Conservation (phyloP, 495 filamentous ascomycete species). For the Penicillium paxilli region DNA sequence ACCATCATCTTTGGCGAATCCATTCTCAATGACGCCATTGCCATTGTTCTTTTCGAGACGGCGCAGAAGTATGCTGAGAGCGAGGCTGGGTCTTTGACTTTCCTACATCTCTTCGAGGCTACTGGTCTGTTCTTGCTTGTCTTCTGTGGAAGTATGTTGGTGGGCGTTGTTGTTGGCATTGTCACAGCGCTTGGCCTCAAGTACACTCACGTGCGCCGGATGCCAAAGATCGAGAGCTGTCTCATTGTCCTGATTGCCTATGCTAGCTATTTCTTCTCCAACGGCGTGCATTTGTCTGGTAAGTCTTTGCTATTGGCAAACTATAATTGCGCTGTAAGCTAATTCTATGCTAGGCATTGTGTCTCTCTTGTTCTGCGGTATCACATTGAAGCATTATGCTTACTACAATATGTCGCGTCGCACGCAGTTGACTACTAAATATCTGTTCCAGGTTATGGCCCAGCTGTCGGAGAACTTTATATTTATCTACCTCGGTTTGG, state of each 20-base stretch:
- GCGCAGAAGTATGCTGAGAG: conserved; percentile 82
- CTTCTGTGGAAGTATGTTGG: conserved; percentile 91
- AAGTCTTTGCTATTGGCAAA: conserved; percentile 26
- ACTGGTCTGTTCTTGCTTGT: conserved; percentile 92
- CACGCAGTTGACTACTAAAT: conserved; percentile 97
- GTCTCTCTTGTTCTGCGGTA: conserved; percentile 94
- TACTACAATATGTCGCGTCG: conserved; percentile 99
- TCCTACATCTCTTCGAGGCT: conserved; percentile 81
- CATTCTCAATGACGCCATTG: conserved; percentile 96
- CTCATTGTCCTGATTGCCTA: conserved; percentile 92
- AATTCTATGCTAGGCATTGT: conserved; percentile 74
- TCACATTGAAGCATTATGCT: conserved; percentile 97
- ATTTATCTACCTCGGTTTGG: conserved; percentile 96
- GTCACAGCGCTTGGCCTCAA: conserved; percentile 84
- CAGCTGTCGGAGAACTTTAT: conserved; percentile 99
- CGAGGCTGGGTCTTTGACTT: conserved; percentile 59
- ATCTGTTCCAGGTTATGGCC: conserved; percentile 91
- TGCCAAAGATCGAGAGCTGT: conserved; percentile 96
- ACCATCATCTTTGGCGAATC: conserved; percentile 98
- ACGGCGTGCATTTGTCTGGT: conserved; percentile 94
- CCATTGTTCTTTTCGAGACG: conserved; percentile 97
- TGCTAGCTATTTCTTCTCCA: conserved; percentile 95
- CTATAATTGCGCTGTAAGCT: neutral
- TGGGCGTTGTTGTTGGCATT: conserved; percentile 85
- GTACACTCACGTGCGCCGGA: conserved; percentile 86